phyloP scores from a whole-genome alignment of 106 monocot species.

The Dendrobium chrysotoxum region DNA sequence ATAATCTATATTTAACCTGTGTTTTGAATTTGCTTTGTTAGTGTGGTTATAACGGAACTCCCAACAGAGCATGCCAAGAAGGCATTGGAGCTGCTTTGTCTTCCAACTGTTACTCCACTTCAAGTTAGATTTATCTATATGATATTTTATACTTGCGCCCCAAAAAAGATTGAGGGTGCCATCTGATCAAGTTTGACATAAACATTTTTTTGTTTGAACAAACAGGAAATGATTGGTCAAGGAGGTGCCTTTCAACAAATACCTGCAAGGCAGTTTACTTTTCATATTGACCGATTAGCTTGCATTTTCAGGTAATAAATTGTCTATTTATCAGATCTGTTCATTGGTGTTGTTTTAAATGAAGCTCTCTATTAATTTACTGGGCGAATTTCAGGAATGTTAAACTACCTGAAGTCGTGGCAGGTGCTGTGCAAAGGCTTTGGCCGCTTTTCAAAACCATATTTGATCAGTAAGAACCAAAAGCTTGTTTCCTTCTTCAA shows the following conservation, averaged over 20 bases:
- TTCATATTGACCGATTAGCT: slow-evolving; percentile 86
- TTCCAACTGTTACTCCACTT: slow-evolving; percentile 60
- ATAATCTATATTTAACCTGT: background rate
- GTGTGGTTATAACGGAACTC: slow-evolving; percentile 79
- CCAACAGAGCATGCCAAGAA: slow-evolving; percentile 70
- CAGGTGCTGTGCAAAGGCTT: slow-evolving; percentile 63
- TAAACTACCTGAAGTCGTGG: slow-evolving; percentile 77
- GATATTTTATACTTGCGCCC: background rate
- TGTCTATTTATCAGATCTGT: background rate
- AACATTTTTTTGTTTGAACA: slow-evolving; percentile 9
- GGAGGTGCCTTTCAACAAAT: slow-evolving; percentile 58
- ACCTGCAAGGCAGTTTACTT: slow-evolving; percentile 65
- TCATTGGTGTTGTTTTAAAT: background rate
- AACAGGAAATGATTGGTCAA: slow-evolving; percentile 63
- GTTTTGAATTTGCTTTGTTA: slow-evolving; percentile 21
- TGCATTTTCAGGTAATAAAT: slow-evolving; percentile 74
- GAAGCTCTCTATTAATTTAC: slow-evolving; percentile 1
- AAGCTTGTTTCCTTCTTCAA: background rate
- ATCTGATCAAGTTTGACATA: background rate
- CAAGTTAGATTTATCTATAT: slow-evolving; percentile 33
- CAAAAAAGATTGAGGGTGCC: background rate
- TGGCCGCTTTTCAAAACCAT: slow-evolving; percentile 87
- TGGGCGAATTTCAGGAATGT: slow-evolving; percentile 50
- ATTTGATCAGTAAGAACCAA: slow-evolving; percentile 72
- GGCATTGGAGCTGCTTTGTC: slow-evolving; percentile 73